phyloP scores from a whole-genome alignment of 2,329 filamentous ascomycete genomes.

The Teratosphaeria zuluensis region DNA sequence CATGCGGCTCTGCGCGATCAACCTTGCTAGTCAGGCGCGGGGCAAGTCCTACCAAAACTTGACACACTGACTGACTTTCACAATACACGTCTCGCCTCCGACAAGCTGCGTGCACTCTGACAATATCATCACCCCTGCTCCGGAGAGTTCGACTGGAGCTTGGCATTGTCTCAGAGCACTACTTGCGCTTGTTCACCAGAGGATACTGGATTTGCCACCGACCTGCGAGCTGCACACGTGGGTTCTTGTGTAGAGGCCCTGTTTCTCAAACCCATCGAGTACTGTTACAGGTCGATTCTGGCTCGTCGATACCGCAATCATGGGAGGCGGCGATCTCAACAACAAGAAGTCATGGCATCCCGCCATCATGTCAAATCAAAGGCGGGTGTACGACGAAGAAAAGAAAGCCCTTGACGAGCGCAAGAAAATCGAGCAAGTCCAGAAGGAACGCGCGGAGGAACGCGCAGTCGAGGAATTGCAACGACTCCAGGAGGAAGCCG shows the following conservation, averaged over 20 bases:
- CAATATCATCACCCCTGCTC: background rate
- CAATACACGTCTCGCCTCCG: background rate
- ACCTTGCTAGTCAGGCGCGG: background rate
- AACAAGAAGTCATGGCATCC: constrained; percentile 91
- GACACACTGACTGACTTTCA: background rate
- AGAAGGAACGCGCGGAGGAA: constrained; percentile 91
- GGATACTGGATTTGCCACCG: too few species aligned
- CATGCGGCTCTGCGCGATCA: background rate
- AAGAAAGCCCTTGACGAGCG: constrained; percentile 88
- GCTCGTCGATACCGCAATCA: constrained; percentile 28
- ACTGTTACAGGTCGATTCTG: background rate
- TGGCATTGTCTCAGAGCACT: too few species aligned
- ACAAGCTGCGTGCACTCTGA: background rate
- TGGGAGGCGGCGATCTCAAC: constrained; percentile 91
- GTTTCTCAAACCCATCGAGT: too few species aligned
- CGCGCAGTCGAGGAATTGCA: constrained; percentile 86
- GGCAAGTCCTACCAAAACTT: background rate
- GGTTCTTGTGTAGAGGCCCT: too few species aligned
- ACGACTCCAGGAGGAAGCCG: constrained; percentile 76
- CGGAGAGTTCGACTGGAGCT: too few species aligned
- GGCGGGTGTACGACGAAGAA: constrained; percentile 82
- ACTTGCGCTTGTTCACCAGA: too few species aligned
- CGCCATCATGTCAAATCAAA: constrained; percentile 79
- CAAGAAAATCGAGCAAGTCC: constrained; percentile 82
- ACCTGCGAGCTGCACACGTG: too few species aligned